These are phyloP conservation scores for Hypoxylon sp. DNA, from an alignment of 2,329 filamentous ascomycete genomes.

Conservation along the genomic window DNA sequence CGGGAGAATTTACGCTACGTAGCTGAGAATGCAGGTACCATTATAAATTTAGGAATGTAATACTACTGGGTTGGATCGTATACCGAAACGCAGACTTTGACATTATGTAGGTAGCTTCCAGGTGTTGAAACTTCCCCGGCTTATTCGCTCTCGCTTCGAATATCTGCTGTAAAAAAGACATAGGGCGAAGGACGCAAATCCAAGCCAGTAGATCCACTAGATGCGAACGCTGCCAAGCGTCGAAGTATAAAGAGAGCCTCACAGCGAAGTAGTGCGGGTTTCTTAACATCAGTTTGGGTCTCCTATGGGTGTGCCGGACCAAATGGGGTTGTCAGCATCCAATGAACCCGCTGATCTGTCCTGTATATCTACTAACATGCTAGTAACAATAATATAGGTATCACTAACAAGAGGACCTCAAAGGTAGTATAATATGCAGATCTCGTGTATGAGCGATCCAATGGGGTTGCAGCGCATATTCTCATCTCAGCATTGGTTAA, in stretches of 20 bases:
- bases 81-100: slow-evolving; percentile 1
- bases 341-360: slow-evolving; percentile 26
- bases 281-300: background rate
- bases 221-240: slow-evolving; percentile 3
- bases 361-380: slow-evolving; percentile 7
- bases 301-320: slow-evolving; percentile 11
- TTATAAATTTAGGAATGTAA: slow-evolving; percentile 27
- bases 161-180: slow-evolving; percentile 9
- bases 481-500: slow-evolving; percentile 20
- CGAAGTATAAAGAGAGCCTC: slow-evolving; percentile 10
- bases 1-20: slow-evolving; percentile 11
- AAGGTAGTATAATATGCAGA: slow-evolving; percentile 19
- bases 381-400: slow-evolving; percentile 1
- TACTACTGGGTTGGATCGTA: slow-evolving; percentile 11
- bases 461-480: slow-evolving; percentile 20
- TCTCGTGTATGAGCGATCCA: slow-evolving; percentile 30
- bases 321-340: slow-evolving; percentile 12
- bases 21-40: slow-evolving; percentile 13
- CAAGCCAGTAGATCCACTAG: slow-evolving; percentile 10
- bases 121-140: background rate
- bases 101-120: background rate
- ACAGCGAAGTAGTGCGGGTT: slow-evolving; percentile 1
- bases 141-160: background rate
- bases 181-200: background rate
- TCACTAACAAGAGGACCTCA: slow-evolving; percentile 4